A percentile compares a stretch with the other conserved stretches of the same genome.
phyloP scores from a whole-genome alignment of 352 stramenopile species.

The Pythium rhizo-oryzae region DNA sequence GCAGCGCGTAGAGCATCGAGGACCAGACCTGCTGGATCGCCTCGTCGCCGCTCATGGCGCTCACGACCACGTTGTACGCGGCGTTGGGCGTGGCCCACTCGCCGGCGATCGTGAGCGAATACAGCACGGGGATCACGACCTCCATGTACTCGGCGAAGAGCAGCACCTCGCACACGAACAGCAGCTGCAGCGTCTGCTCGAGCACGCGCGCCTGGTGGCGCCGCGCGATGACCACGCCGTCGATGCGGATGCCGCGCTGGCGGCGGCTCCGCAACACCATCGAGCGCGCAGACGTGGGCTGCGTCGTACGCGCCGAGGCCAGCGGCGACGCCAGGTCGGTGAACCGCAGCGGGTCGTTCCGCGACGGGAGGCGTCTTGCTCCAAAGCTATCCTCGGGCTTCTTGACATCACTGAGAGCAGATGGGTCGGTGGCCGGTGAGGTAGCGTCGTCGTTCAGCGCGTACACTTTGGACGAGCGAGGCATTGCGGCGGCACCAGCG shows the following conservation, averaged over 20 bases:
- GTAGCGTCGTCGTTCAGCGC: background rate
- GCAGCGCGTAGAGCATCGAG: conserved; percentile 32
- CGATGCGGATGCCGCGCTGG: conserved; percentile 9
- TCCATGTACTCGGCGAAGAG: conserved; percentile 39
- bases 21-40: conserved; percentile 1
- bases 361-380: background rate
- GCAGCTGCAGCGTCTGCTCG: conserved; percentile 37
- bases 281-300: background rate
- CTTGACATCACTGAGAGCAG: background rate
- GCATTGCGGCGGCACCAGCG: no score
- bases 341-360: background rate
- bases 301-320: background rate
- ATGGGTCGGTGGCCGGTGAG: background rate
- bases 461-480: background rate
- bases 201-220: conserved; percentile 26
- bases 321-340: background rate
- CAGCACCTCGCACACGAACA: conserved; percentile 29
- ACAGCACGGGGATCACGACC: conserved; percentile 28
- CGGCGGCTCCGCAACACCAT: background rate
- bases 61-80: conserved; percentile 22
- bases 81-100: conserved; percentile 20
- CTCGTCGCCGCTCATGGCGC: conserved; percentile 7
- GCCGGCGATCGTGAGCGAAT: background rate
- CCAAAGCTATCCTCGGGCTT: background rate
- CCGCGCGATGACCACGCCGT: conserved; percentile 23